Percentiles rank a stretch among this genome's conserved stretches.
phyloP scores from a whole-genome alignment of 2,329 filamentous ascomycete genomes.

The Penicillium concentricum region DNA sequence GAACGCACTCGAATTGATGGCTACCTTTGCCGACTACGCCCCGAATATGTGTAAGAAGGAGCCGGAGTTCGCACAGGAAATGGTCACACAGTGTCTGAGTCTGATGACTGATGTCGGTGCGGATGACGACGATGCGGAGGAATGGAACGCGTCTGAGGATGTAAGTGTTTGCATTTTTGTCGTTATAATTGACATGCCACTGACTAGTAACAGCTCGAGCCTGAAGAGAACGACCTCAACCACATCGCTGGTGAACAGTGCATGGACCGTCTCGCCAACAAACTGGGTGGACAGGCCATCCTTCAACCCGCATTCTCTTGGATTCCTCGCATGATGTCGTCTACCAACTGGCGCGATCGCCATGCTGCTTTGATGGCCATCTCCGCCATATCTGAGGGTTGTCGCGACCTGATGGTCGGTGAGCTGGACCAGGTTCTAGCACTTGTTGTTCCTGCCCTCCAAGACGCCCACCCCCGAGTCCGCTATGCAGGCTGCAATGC shows the following conservation, averaged over 20 bases:
- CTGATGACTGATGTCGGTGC: slow-evolving; percentile 95
- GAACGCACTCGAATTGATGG: slow-evolving; percentile 95
- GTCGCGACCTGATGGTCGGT: slow-evolving; percentile 89
- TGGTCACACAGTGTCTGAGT: slow-evolving; percentile 97
- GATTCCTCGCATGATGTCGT: slow-evolving; percentile 97
- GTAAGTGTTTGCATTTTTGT: slow-evolving; percentile 49
- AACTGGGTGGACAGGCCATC: slow-evolving; percentile 90
- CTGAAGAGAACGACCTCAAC: slow-evolving; percentile 94
- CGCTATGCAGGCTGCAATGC: slow-evolving; percentile 98
- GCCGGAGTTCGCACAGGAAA: slow-evolving; percentile 83
- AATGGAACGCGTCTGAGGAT: slow-evolving; percentile 93
- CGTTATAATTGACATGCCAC: slow-evolving; percentile 24
- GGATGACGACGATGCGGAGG: slow-evolving; percentile 90
- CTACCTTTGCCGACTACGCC: slow-evolving; percentile 93
- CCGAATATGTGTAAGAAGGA: slow-evolving; percentile 96
- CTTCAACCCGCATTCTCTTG: slow-evolving; percentile 92
- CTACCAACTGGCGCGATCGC: slow-evolving; percentile 87
- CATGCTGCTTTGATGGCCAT: slow-evolving; percentile 98
- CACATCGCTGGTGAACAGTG: slow-evolving; percentile 97
- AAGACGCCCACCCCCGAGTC: slow-evolving; percentile 87
- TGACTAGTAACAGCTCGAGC: slow-evolving; percentile 64
- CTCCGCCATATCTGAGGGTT: slow-evolving; percentile 96
- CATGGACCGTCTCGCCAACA: slow-evolving; percentile 97
- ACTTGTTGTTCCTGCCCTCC: slow-evolving; percentile 86
- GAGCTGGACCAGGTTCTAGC: slow-evolving; percentile 93